Evolutionary conservation across 371 early-diverging fungal species (phyloP), one percentile per base, ranked within the genome.

Genomic region (Apophysomyces trapeziformis): DNA sequence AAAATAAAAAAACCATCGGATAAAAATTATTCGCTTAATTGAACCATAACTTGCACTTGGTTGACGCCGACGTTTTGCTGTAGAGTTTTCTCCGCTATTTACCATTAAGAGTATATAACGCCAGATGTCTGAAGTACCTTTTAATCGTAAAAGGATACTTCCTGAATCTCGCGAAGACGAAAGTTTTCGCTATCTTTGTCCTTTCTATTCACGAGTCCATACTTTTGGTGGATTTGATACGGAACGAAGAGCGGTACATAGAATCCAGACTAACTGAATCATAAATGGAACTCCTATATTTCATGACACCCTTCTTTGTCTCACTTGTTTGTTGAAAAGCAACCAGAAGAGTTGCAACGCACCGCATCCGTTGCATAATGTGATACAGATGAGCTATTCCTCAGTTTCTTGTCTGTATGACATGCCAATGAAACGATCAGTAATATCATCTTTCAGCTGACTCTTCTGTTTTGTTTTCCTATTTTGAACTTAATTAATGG

Each of bases 71-170:
- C n/a, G 9, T 50, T 50, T 50, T 50, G 54, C 18, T 8, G 16
- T 26, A 4, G 2, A 50, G 9, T 50, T 21, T 50, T 21, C 21
- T 9, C 21, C 7, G 54, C 54, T n/a, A 26, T 18, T 50, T 50
- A 50, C 9, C n/a, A 26, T 21, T 21, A 50, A 18, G 8, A 18
- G n/a, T 50, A 50, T 26, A 26, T 26, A 26, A 26, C 54, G 54
- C 54, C 54, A 50, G 54, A 50, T 50, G 54, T 50, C 54, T 50
- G 54, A 50, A 50, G 54, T 50, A 50, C 54, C 54, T 50, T 21
- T 50, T 50, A 21, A 50, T 21, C n/a, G 54, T 50, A 50, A 50
- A 26, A 21, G 54, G 54, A 16, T 50, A 50, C 54, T 50, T 50
- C 54, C 54, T 50, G 54, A 50, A 50, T 50, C 54, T 50, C 54